phyloP scores from a whole-genome alignment of 352 stramenopile species.

The Globisporangium acanthophoron region DNA sequence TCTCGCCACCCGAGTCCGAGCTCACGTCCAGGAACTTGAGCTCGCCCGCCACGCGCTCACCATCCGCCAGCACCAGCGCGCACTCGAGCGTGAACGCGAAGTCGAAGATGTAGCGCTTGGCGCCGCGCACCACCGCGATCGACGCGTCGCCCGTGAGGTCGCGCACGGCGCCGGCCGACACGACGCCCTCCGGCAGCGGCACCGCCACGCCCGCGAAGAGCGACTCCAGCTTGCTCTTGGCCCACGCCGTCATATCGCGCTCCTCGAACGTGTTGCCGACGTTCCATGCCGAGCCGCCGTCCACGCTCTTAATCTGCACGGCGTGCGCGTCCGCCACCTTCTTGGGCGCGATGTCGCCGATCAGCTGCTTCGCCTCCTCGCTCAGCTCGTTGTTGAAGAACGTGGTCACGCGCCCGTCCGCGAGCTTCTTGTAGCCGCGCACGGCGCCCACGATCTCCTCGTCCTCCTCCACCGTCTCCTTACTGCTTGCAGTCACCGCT shows the following conservation, averaged over 20 bases:
- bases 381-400: conserved; percentile 99
- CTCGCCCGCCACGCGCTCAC: conserved; percentile 30
- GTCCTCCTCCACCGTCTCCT: conserved; percentile 47
- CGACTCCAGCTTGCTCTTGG: conserved; percentile 65
- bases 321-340: conserved; percentile 67
- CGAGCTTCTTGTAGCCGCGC: conserved; percentile 94
- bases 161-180: conserved; percentile 62
- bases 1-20: conserved; percentile 65
- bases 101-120: conserved; percentile 92
- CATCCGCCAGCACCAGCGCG: conserved; percentile 24
- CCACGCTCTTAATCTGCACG: conserved; percentile 78
- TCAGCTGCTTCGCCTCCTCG: conserved; percentile 96
- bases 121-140: conserved; percentile 88
- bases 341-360: conserved; percentile 94
- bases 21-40: conserved; percentile 82
- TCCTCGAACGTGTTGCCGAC: conserved; percentile 92
- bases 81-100: conserved; percentile 62
- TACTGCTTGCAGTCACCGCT: conserved; percentile 5
- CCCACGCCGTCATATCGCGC: conserved; percentile 88
- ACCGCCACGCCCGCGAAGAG: conserved; percentile 41
- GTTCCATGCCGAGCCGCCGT: conserved; percentile 91
- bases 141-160: conserved; percentile 91
- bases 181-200: conserved; percentile 36
- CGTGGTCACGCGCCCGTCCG: conserved; percentile 96
- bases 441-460: conserved; percentile 63